Percentiles rank a stretch among this genome's conserved stretches.
phyloP scores from a whole-genome alignment of 768 basidiomycete species.

The Phanerochaete sordida region DNA sequence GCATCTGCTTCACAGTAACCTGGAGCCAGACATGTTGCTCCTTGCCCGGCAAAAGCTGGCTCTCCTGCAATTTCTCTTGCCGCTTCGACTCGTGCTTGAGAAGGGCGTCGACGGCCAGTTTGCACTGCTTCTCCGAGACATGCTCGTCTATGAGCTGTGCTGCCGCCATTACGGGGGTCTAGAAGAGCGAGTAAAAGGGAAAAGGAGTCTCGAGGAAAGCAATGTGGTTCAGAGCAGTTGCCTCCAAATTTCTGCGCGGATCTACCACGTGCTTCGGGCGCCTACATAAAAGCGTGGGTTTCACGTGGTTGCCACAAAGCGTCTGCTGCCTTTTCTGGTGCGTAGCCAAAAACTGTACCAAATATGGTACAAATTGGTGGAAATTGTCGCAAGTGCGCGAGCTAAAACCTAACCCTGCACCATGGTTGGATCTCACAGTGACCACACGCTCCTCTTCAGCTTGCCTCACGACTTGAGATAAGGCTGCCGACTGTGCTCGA shows the following conservation, averaged over 20 bases:
- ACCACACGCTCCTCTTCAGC: no score
- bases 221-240: not conserved
- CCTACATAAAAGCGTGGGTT: not conserved
- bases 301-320: no score
- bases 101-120: conserved; percentile 77
- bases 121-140: conserved; percentile 70
- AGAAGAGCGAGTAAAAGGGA: not conserved
- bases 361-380: no score
- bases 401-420: no score
- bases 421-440: no score
- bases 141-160: conserved; percentile 56
- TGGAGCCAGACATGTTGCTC: conserved; percentile 90
- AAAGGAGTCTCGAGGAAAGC: not conserved
- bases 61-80: conserved; percentile 63
- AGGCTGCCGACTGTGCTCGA: not conserved
- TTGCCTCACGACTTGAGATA: not conserved
- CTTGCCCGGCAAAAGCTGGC: conserved; percentile 69
- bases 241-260: conserved; percentile 4
- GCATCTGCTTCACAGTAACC: conserved; percentile 81
- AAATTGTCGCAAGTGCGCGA: no score
- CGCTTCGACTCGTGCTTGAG: conserved; percentile 64
- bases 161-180: conserved; percentile 1
- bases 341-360: no score
- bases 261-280: not conserved
- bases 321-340: no score